Evolutionary conservation across 352 stramenopile genomes (phyloP).

Genomic region (Pythium brassicae): DNA sequence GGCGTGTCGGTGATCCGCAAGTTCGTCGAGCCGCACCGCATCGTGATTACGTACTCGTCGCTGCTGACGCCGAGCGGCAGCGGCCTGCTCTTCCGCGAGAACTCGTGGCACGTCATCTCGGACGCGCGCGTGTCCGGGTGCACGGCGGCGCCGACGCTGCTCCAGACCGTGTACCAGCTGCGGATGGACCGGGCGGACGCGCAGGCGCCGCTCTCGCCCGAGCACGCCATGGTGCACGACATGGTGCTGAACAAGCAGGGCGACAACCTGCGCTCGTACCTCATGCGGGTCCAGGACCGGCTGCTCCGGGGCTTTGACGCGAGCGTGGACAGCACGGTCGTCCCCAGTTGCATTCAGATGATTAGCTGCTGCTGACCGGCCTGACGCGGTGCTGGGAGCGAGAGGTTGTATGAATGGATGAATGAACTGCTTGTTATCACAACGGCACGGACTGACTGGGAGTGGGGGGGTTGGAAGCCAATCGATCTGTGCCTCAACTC

Average conservation of each 20-base stretch:
- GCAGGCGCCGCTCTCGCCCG: neutral
- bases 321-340: too few species aligned
- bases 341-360: too few species aligned
- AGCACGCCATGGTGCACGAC: neutral
- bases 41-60: conserved; percentile 10
- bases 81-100: conserved; percentile 10
- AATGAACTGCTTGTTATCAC: too few species aligned
- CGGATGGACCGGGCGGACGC: neutral
- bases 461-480: too few species aligned
- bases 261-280: conserved; percentile 5
- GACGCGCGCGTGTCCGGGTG: neutral
- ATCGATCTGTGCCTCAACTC: too few species aligned
- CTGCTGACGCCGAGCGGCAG: neutral
- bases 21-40: conserved; percentile 6
- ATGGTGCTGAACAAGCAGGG: conserved; percentile 1
- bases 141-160: neutral
- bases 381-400: too few species aligned
- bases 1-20: conserved; percentile 1
- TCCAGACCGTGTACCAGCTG: conserved; percentile 7
- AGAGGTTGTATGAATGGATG: too few species aligned
- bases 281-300: neutral
- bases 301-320: neutral
- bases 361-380: too few species aligned
- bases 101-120: conserved; percentile 4
- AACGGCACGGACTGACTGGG: too few species aligned